Evolutionary conservation across 139 green algal species (phyloP).

Genomic region (Micractinium conductrix): DNA sequence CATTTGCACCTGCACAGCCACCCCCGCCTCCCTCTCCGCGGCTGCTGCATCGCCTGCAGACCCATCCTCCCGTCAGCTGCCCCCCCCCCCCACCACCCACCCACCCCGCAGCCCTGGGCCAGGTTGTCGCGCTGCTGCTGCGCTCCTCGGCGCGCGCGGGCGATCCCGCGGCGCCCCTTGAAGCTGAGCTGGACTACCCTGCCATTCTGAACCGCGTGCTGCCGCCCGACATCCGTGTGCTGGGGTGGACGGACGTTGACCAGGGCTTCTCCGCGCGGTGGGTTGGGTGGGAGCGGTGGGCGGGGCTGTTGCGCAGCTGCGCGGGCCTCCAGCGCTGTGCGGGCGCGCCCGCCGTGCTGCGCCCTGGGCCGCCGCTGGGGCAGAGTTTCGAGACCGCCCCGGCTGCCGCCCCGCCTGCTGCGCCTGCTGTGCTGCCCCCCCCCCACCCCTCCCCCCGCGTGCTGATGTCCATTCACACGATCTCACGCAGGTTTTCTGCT

Average conservation of each 20-base stretch:
- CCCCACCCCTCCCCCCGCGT: background rate
- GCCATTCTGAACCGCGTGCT: conserved; percentile 71
- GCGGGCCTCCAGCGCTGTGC: too few species aligned
- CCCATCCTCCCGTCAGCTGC: too few species aligned
- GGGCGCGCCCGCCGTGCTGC: too few species aligned
- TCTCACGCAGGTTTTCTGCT: conserved; percentile 73
- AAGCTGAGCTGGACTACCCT: conserved; percentile 87
- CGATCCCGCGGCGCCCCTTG: conserved; percentile 8
- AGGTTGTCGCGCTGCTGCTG: conserved; percentile 85
- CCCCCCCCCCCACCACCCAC: too few species aligned
- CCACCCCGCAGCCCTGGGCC: conserved; percentile 55
- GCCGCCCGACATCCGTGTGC: conserved; percentile 76
- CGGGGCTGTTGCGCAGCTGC: too few species aligned
- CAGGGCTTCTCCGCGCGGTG: conserved; percentile 82
- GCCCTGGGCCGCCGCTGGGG: background rate
- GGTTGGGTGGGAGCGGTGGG: too few species aligned
- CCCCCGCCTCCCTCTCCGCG: too few species aligned
- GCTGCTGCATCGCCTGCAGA: too few species aligned
- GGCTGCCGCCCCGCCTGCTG: background rate
- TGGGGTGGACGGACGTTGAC: conserved; percentile 79
- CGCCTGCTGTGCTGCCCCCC: too few species aligned
- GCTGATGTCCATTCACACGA: background rate
- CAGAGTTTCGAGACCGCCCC: background rate
- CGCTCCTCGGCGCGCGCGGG: conserved; percentile 58
- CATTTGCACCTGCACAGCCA: too few species aligned